phyloP scores from a whole-genome alignment of 352 stramenopile species.

The Phytophthora brassicae region DNA sequence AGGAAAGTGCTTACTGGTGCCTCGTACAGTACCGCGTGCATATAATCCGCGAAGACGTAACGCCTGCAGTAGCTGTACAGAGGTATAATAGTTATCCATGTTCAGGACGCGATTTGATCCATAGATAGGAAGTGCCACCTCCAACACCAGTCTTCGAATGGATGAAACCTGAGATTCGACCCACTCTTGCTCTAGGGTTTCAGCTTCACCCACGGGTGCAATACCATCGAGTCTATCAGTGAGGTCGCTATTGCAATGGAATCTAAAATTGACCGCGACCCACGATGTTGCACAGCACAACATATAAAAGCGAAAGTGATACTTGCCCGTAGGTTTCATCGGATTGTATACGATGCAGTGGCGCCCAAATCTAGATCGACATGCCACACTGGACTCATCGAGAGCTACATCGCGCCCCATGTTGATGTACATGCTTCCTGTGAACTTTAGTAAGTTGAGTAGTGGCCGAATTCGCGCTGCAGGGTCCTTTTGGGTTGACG shows the following conservation, averaged over 20 bases:
- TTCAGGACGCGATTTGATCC: conserved; percentile 28
- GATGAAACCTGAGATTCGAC: not conserved
- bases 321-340: conserved; percentile 13
- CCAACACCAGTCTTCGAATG: conserved; percentile 27
- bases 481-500: not conserved
- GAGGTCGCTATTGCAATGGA: conserved; percentile 29
- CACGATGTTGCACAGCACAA: conserved; percentile 19
- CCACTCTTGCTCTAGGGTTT: not conserved
- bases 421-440: not conserved
- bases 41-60: conserved; percentile 21
- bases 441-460: conserved; percentile 6
- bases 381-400: conserved; percentile 10
- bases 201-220: not conserved
- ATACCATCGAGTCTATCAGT: conserved; percentile 22
- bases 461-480: conserved; percentile 14
- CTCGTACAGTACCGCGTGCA: conserved; percentile 15
- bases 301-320: conserved; percentile 10
- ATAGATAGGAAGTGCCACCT: conserved; percentile 24
- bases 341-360: conserved; percentile 9
- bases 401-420: conserved; percentile 1
- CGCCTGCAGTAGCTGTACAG: conserved; percentile 22
- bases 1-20: conserved; percentile 26
- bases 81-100: conserved; percentile 41
- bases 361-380: not conserved
- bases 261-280: conserved; percentile 27